phyloP scores from a whole-genome alignment of 495 filamentous ascomycete genomes.

The Penicillium desertorum region DNA sequence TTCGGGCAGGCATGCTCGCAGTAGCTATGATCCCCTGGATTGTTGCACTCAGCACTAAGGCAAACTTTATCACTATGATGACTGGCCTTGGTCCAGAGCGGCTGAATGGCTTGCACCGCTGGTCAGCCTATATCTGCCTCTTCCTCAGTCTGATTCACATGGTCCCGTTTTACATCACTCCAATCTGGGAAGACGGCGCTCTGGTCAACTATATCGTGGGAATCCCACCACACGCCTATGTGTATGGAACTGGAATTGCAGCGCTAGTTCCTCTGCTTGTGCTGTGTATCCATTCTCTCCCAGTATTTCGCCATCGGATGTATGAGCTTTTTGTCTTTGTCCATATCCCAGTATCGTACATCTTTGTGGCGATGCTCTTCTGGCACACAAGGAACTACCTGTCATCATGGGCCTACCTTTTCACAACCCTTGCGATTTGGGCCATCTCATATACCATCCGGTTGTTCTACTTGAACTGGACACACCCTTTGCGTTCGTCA shows the following conservation, averaged over 20 bases:
- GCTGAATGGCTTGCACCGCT: conserved; percentile 89
- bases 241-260: conserved; percentile 89
- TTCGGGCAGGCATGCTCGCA: conserved; percentile 90
- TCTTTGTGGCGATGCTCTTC: conserved; percentile 83
- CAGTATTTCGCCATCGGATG: conserved; percentile 58
- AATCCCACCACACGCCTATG: conserved; percentile 60
- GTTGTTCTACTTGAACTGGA: conserved; percentile 81
- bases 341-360: conserved; percentile 77
- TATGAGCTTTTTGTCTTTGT: conserved; percentile 84
- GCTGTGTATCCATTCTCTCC: conserved; percentile 80
- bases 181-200: conserved; percentile 76
- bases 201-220: conserved; percentile 61
- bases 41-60: conserved; percentile 83
- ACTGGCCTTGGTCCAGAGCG: conserved; percentile 92
- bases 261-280: conserved; percentile 76
- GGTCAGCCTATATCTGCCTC: conserved; percentile 84
- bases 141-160: conserved; percentile 82
- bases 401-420: conserved; percentile 88
- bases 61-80: conserved; percentile 79
- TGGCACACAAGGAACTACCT: conserved; percentile 96
- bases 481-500: conserved; percentile 69
- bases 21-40: conserved; percentile 96
- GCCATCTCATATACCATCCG: conserved; percentile 61
- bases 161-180: conserved; percentile 85
- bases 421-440: conserved; percentile 79